A percentile compares a stretch with the other conserved stretches of the same genome.
These are phyloP conservation scores for Penicillium sp. DNA, from an alignment of 2,329 filamentous ascomycete species.

Conservation along the genomic window DNA sequence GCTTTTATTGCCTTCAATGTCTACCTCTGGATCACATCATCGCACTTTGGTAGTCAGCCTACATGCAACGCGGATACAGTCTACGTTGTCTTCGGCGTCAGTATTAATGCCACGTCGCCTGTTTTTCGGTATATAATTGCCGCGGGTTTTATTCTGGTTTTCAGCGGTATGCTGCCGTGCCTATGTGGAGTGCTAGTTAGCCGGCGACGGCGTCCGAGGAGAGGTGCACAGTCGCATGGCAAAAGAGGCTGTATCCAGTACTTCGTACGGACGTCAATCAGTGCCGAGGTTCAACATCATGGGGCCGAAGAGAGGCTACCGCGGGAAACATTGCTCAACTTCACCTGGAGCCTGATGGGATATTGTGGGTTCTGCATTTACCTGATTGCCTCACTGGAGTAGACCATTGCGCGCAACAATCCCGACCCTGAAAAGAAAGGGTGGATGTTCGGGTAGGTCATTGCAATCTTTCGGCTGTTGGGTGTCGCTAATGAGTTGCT, in stretches of 20 bases:
- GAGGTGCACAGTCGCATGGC: background rate
- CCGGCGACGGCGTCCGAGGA: slow-evolving; percentile 2
- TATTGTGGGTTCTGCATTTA: slow-evolving; percentile 18
- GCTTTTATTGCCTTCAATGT: slow-evolving; percentile 18
- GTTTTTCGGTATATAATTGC: slow-evolving; percentile 20
- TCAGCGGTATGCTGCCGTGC: slow-evolving; percentile 15
- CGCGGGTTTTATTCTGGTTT: slow-evolving; percentile 9
- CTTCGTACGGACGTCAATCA: slow-evolving; percentile 4
- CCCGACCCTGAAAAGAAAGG: slow-evolving; percentile 13
- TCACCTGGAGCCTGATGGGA: slow-evolving; percentile 12
- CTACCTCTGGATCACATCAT: slow-evolving; percentile 17
- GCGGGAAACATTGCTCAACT: slow-evolving; percentile 10
- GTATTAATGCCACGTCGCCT: slow-evolving; percentile 15
- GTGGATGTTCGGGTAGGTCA: slow-evolving; percentile 19
- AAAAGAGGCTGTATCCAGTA: slow-evolving; percentile 8
- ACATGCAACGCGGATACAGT: slow-evolving; percentile 15
- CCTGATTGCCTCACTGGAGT: slow-evolving; percentile 20
- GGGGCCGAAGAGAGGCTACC: slow-evolving; percentile 1
- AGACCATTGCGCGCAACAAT: slow-evolving; percentile 16
- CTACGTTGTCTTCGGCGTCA: slow-evolving; percentile 18
- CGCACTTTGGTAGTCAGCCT: slow-evolving; percentile 16
- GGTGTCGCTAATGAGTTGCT: slow-evolving; percentile 19
- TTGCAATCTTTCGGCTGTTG: slow-evolving; percentile 19
- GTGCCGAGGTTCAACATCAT: background rate
- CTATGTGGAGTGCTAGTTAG: slow-evolving; percentile 8